A percentile compares a stretch with the other conserved stretches of the same genome.
Conservation (phyloP, 2,329 filamentous ascomycete species). For the Dactylellina leptospora region DNA sequence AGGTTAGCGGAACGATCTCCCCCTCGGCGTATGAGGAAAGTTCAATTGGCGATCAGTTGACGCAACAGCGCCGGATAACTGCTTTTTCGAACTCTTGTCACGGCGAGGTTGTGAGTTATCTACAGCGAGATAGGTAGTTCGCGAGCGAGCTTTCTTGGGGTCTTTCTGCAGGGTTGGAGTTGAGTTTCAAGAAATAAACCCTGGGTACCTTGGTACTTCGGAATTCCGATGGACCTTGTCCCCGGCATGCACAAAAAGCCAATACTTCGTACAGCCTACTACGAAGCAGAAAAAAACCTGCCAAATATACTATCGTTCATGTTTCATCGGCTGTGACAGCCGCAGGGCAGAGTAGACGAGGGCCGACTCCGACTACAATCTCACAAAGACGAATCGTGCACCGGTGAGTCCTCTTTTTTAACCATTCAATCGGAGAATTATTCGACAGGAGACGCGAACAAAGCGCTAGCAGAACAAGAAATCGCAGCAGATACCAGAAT, state of each 20-base stretch:
- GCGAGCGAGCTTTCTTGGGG: constrained; percentile 10
- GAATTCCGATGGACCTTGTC: constrained; percentile 2
- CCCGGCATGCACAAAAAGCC: constrained; percentile 5
- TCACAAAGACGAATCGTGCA: constrained; percentile 17
- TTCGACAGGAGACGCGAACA: constrained; percentile 34
- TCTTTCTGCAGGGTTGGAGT: neutral
- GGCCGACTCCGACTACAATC: constrained; percentile 17
- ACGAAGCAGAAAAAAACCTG: neutral
- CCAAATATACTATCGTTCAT: constrained; percentile 27
- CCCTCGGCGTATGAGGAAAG: constrained; percentile 41
- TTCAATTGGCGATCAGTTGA: constrained; percentile 50
- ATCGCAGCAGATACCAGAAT: constrained; percentile 10
- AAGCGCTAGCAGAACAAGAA: constrained; percentile 51
- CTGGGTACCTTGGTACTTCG: constrained; percentile 3
- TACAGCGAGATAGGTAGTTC: constrained; percentile 18
- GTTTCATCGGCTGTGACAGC: constrained; percentile 51
- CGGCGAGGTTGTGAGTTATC: constrained; percentile 21
- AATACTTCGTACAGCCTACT: neutral
- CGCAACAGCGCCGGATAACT: constrained; percentile 34
- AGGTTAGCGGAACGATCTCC: constrained; percentile 47
- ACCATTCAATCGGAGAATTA: constrained; percentile 48
- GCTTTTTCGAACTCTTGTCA: constrained; percentile 9
- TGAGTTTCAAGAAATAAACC: constrained; percentile 2
- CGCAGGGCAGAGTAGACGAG: constrained; percentile 36
- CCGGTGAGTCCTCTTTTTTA: constrained; percentile 19